phyloP scores from a whole-genome alignment of 1,284 basidiomycete genomes.

The Pseudozyma tsukubaensis region DNA sequence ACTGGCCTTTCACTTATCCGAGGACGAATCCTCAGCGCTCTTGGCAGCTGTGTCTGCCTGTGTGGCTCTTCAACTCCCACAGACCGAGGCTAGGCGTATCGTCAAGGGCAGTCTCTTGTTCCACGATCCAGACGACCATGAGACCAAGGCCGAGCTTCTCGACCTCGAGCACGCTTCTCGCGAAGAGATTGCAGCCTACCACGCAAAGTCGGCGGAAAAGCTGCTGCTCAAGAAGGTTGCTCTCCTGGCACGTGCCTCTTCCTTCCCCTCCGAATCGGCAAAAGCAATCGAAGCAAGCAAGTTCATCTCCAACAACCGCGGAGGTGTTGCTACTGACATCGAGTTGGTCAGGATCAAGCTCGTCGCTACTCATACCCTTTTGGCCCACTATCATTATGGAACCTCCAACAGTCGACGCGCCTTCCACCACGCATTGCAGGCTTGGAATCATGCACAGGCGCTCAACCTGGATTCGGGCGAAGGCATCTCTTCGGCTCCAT shows the following conservation, averaged over 20 bases:
- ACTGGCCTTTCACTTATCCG: slow-evolving; percentile 59
- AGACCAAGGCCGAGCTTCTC: slow-evolving; percentile 45
- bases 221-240: slow-evolving; percentile 50
- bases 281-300: slow-evolving; percentile 34
- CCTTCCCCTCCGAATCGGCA: slow-evolving; percentile 31
- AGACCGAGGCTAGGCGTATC: slow-evolving; percentile 52
- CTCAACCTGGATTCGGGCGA: slow-evolving; percentile 44
- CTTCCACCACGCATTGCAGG: slow-evolving; percentile 55
- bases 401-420: slow-evolving; percentile 44
- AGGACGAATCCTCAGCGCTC: slow-evolving; percentile 59
- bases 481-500: slow-evolving; percentile 16
- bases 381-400: slow-evolving; percentile 61
- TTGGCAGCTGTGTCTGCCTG: slow-evolving; percentile 54
- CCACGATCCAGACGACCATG: slow-evolving; percentile 42
- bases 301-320: slow-evolving; percentile 23
- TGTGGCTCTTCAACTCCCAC: slow-evolving; percentile 53
- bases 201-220: slow-evolving; percentile 56
- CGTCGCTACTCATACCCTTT: slow-evolving; percentile 55
- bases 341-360: slow-evolving; percentile 58
- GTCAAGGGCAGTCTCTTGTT: slow-evolving; percentile 49
- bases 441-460: slow-evolving; percentile 55
- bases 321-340: slow-evolving; percentile 36
- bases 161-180: slow-evolving; percentile 46
- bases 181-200: slow-evolving; percentile 56
- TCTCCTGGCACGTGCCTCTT: slow-evolving; percentile 32